Percentiles rank a stretch among this genome's conserved stretches.
These are phyloP conservation scores for Lipomyces spencermartinsiae DNA, from an alignment of 805 yeast species.

Conservation along the genomic window DNA sequence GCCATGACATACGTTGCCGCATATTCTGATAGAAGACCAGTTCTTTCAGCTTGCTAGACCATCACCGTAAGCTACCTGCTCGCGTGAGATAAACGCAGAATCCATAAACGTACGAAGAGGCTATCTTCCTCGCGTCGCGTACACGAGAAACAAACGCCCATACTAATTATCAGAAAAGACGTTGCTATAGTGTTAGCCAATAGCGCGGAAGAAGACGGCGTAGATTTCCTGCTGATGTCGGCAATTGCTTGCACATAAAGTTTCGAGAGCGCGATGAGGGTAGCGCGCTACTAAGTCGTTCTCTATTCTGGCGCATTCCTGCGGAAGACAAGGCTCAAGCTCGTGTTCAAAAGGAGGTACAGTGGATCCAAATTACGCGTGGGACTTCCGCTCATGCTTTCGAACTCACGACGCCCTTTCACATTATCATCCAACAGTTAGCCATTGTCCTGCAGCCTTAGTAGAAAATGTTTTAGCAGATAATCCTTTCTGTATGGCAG, in stretches of 20 bases:
- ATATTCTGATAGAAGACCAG: conserved; percentile 34
- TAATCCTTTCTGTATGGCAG: no score
- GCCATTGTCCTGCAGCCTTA: background rate
- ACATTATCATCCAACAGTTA: background rate
- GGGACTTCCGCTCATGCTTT: no score
- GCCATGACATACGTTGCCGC: conserved; percentile 32
- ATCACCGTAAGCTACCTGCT: background rate
- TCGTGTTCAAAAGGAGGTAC: background rate
- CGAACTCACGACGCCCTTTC: no score
- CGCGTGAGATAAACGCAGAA: background rate
- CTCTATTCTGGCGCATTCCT: no score
- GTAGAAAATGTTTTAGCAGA: background rate
- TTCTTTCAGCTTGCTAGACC: conserved; percentile 31
- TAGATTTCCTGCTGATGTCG: background rate
- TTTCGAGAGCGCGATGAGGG: no score
- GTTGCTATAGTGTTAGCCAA: background rate
- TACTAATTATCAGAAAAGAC: background rate
- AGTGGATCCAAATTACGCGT: background rate
- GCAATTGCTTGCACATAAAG: background rate
- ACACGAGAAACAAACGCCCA: conserved; percentile 38
- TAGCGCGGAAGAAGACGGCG: background rate
- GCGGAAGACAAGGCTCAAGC: background rate
- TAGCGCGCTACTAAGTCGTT: no score
- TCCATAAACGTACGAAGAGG: conserved; percentile 28
- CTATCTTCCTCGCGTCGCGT: conserved; percentile 29